Percentiles rank a stretch among this genome's conserved stretches.
phyloP scores from a whole-genome alignment of 179 eudicot genomes.

The Gypsophila paniculata region DNA sequence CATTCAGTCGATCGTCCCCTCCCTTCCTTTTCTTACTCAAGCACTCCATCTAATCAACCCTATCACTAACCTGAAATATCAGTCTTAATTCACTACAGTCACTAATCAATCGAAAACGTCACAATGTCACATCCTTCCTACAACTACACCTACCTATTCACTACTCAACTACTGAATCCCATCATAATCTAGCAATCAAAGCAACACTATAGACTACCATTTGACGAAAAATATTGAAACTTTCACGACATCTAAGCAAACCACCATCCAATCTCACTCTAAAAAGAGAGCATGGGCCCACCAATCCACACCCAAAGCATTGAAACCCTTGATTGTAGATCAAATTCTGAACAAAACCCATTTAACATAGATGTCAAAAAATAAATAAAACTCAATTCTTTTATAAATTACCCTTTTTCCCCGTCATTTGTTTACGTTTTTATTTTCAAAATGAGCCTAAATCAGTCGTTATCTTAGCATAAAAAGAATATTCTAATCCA shows the following conservation, averaged over 20 bases:
- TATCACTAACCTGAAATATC: constrained; percentile 13
- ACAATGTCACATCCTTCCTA: constrained; percentile 19
- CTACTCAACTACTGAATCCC: background rate
- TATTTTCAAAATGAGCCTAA: no score
- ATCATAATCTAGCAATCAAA: constrained; percentile 9
- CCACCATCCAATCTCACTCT: constrained; percentile 8
- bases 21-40: constrained; percentile 72
- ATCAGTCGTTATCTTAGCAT: no score
- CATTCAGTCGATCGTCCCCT: constrained; percentile 31
- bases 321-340: constrained; percentile 22
- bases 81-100: constrained; percentile 13
- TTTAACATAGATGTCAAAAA: background rate
- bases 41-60: constrained; percentile 35
- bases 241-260: constrained; percentile 1
- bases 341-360: constrained; percentile 28
- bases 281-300: constrained; percentile 19
- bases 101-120: constrained; percentile 11
- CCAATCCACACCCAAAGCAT: constrained; percentile 26
- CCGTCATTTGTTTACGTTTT: no score
- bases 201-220: background rate
- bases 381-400: background rate
- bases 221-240: constrained; percentile 7
- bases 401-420: no score
- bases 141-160: constrained; percentile 11
- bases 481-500: no score